Conservation (phyloP, 23 red algal species). For the Agarophyton chilense region DNA sequence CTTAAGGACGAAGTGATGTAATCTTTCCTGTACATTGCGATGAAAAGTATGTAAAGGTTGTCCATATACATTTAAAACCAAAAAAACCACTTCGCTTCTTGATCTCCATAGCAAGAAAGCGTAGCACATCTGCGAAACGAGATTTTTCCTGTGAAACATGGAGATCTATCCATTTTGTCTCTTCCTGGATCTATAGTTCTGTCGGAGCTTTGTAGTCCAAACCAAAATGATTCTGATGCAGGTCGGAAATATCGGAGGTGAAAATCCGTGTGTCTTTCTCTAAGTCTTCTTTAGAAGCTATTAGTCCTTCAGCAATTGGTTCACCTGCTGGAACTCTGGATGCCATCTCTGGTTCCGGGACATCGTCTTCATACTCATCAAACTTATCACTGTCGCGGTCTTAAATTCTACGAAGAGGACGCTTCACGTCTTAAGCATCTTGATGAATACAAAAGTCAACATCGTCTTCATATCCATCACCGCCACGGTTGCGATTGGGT, state of each 20-base stretch:
- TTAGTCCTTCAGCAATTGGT: conserved; percentile 29
- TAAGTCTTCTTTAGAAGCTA: conserved; percentile 20
- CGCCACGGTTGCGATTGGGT: neutral
- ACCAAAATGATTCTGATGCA: conserved; percentile 80
- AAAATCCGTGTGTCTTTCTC: conserved; percentile 51
- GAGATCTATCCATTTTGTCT: conserved; percentile 69
- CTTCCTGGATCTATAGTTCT: conserved; percentile 49
- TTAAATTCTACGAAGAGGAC: conserved; percentile 24
- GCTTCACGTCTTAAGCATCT: neutral
- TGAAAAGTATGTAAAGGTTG: conserved; percentile 87
- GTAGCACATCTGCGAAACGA: neutral
- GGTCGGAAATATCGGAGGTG: conserved; percentile 75
- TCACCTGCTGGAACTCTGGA: conserved; percentile 7
- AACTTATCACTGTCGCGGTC: conserved; percentile 27
- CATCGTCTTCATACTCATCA: conserved; percentile 21
- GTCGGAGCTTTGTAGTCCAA: conserved; percentile 16
- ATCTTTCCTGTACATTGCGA: conserved; percentile 79
- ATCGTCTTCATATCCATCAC: conserved; percentile 49
- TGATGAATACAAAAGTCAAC: conserved; percentile 5
- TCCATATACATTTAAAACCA: conserved; percentile 85
- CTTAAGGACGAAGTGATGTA: conserved; percentile 63
- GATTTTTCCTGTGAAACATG: conserved; percentile 57
- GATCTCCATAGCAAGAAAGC: conserved; percentile 30
- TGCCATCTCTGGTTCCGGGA: neutral
- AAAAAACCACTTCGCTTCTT: conserved; percentile 59